These are phyloP conservation scores for Parietaria judaica DNA, from an alignment of 306 rosid genomes.

Conservation along the genomic window DNA sequence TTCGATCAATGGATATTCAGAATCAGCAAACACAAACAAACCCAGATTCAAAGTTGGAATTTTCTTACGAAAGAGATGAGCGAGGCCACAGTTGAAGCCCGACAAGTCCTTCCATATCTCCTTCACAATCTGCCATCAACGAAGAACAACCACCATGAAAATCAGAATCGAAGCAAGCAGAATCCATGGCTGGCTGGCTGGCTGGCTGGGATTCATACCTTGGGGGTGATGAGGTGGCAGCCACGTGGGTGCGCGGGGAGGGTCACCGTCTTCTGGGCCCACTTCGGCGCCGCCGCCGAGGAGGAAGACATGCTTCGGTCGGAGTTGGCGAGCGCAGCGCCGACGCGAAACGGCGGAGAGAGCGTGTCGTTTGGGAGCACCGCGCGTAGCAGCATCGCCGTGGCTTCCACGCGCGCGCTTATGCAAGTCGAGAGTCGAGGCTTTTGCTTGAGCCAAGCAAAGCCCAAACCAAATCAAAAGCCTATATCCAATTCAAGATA, in stretches of 20 bases:
- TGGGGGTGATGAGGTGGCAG: slow-evolving; percentile 83
- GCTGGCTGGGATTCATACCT: slow-evolving; percentile 23
- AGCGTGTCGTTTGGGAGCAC: too few species aligned
- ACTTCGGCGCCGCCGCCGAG: slow-evolving; percentile 48
- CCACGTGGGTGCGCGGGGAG: slow-evolving; percentile 71
- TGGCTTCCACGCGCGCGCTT: too few species aligned
- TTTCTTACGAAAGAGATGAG: slow-evolving; percentile 77
- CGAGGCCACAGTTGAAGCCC: slow-evolving; percentile 82
- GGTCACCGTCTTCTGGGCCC: slow-evolving; percentile 86
- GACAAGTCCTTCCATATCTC: slow-evolving; percentile 80
- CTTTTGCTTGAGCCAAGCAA: too few species aligned
- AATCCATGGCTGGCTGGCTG: too few species aligned
- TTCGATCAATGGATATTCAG: too few species aligned
- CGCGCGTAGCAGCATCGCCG: too few species aligned
- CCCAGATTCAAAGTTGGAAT: too few species aligned
- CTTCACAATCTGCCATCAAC: slow-evolving; percentile 28
- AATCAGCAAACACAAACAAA: too few species aligned
- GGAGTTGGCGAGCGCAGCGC: neutral
- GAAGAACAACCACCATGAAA: neutral
- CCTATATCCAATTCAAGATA: too few species aligned
- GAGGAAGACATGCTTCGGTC: slow-evolving; percentile 28
- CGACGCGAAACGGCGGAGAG: neutral
- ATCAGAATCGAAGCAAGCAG: neutral
- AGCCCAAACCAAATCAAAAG: too few species aligned
- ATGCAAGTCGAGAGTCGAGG: too few species aligned